These are phyloP conservation scores for Rhynchosporium graminicola DNA, from an alignment of 2,329 filamentous ascomycete genomes.

Conservation along the genomic window DNA sequence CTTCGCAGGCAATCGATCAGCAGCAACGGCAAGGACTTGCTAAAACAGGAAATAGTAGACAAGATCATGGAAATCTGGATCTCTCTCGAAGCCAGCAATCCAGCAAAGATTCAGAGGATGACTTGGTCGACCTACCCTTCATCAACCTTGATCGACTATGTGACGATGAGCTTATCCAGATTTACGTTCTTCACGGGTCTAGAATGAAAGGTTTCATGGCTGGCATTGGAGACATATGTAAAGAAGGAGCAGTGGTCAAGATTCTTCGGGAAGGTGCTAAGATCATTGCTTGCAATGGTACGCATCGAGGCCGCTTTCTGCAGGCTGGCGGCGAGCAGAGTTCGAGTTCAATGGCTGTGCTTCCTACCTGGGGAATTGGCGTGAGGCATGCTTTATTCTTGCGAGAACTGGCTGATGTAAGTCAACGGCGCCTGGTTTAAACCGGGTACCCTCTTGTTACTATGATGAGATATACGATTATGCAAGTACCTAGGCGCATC, in stretches of 20 bases:
- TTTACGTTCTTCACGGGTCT: constrained; percentile 22
- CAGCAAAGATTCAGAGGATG: neutral
- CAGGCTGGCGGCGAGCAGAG: neutral
- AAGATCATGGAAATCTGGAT: neutral
- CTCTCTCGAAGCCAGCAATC: neutral
- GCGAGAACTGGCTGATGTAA: constrained; percentile 5
- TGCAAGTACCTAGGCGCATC: too few relatives aligned
- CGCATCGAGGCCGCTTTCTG: constrained; percentile 6
- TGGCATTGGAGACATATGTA: constrained; percentile 23
- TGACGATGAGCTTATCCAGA: constrained; percentile 28
- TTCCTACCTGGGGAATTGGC: constrained; percentile 6
- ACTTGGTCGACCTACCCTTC: constrained; percentile 12
- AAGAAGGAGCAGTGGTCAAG: constrained; percentile 14
- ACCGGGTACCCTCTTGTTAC: neutral
- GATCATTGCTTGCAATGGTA: constrained; percentile 10
- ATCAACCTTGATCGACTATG: constrained; percentile 28
- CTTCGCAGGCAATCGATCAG: constrained; percentile 13
- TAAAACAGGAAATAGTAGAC: neutral
- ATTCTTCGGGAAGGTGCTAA: constrained; percentile 22
- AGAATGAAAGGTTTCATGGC: constrained; percentile 25
- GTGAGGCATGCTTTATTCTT: constrained; percentile 6
- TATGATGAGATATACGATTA: too few relatives aligned
- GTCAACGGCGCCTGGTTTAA: constrained; percentile 1
- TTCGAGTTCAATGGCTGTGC: neutral
- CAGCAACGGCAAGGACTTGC: constrained; percentile 10